These are phyloP conservation scores for Lactarius sp. DNA, from an alignment of 768 basidiomycete genomes.

Conservation along the genomic window DNA sequence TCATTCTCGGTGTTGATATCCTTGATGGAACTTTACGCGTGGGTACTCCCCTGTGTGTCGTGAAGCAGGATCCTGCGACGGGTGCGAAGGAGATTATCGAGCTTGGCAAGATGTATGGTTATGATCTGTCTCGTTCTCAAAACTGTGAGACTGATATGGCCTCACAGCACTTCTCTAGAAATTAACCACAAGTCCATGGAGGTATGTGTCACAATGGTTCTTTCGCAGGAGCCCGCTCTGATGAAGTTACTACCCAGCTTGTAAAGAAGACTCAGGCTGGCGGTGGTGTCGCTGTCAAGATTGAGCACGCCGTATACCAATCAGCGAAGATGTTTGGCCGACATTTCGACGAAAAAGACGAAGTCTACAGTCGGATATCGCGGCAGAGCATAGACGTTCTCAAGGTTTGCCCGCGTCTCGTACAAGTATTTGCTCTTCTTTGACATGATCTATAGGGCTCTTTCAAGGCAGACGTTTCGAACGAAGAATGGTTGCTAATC, in stretches of 20 bases:
- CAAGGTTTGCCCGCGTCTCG: slow-evolving; percentile 53
- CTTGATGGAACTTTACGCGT: slow-evolving; percentile 86
- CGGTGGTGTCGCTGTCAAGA: slow-evolving; percentile 96
- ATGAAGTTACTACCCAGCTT: slow-evolving; percentile 42
- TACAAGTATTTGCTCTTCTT: slow-evolving; percentile 7
- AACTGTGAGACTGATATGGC: slow-evolving; percentile 8
- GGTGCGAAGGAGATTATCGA: slow-evolving; percentile 88
- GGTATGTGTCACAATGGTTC: slow-evolving; percentile 37
- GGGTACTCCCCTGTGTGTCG: slow-evolving; percentile 93
- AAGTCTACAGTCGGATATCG: slow-evolving; percentile 84
- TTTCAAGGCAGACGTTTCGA: slow-evolving; percentile 85
- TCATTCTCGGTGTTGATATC: slow-evolving; percentile 95
- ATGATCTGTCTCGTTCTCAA: not conserved
- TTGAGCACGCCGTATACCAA: slow-evolving; percentile 95
- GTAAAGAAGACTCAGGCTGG: slow-evolving; percentile 95
- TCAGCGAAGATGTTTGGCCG: slow-evolving; percentile 93
- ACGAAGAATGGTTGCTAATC: slow-evolving; percentile 92
- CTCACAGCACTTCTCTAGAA: slow-evolving; percentile 81
- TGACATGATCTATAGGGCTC: slow-evolving; percentile 46
- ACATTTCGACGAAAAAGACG: slow-evolving; percentile 96
- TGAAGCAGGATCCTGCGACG: slow-evolving; percentile 82
- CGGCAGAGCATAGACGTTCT: slow-evolving; percentile 93
- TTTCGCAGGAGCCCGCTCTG: not conserved
- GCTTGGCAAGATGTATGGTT: slow-evolving; percentile 87
- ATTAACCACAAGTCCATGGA: slow-evolving; percentile 93